phyloP scores from a whole-genome alignment of 495 filamentous ascomycete species.

The Pyronema domesticum region DNA sequence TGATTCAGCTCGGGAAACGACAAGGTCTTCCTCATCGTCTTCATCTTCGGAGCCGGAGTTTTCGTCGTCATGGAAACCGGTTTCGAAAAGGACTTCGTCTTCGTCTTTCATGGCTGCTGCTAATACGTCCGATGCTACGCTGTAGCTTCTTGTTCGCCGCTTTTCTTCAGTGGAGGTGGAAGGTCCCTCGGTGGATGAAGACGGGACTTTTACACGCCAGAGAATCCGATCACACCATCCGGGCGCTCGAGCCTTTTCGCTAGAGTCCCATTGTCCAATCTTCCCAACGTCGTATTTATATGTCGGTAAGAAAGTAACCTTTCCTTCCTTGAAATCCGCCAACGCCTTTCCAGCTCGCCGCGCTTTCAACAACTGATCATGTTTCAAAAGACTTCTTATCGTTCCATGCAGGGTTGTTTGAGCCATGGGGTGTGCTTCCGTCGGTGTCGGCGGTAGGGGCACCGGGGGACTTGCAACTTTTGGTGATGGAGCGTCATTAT shows the following conservation, averaged over 20 bases:
- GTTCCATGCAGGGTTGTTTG: constrained; percentile 56
- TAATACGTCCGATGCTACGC: not conserved
- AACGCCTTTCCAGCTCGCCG: constrained; percentile 61
- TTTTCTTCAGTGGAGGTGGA: constrained; percentile 32
- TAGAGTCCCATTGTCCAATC: constrained; percentile 79
- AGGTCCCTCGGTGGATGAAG: constrained; percentile 37
- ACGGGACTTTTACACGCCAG: constrained; percentile 48
- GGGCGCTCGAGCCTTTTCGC: constrained; percentile 77
- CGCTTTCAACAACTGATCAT: constrained; percentile 70
- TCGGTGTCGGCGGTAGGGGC: constrained; percentile 5
- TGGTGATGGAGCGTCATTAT: constrained; percentile 7
- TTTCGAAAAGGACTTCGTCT: constrained; percentile 68
- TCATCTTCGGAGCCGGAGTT: not conserved
- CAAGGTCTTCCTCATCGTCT: constrained; percentile 23
- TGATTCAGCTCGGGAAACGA: constrained; percentile 19
- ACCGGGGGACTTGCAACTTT: constrained; percentile 1
- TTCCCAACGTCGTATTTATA: constrained; percentile 97
- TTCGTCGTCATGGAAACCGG: constrained; percentile 28
- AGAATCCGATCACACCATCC: constrained; percentile 98
- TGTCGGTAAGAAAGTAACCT: constrained; percentile 74
- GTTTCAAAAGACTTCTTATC: constrained; percentile 62
- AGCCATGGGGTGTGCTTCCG: constrained; percentile 22
- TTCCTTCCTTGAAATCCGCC: constrained; percentile 80
- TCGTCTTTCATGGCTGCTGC: constrained; percentile 53
- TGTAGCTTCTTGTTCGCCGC: constrained; percentile 20